Evolutionary conservation across 1,139 yeast species (phyloP), one percentile per base, ranked within the genome.

Genomic region (Ashbya aceris): DNA sequence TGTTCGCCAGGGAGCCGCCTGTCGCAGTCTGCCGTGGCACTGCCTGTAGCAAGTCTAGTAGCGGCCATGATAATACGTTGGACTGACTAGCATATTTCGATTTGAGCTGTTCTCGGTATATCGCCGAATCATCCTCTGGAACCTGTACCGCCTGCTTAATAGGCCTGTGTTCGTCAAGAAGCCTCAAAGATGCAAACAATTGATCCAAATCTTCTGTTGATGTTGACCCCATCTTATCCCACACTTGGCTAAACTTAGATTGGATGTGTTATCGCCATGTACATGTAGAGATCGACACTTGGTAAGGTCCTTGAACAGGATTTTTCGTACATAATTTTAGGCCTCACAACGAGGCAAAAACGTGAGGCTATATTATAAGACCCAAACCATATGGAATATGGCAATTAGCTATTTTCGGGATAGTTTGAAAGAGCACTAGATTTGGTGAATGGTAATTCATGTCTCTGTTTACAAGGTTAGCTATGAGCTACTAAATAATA

Each of bases 31-130:
- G 39, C 30, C 48, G 43, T 3, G 64, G 63, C 1, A 54, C 49
- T 10, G 41, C 41, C 43, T 60, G 67, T 11, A 62, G 53, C 4
- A 52, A 31, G 39, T 61, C 65, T 23, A 64, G 48, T 14, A 64
- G 43, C 8, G 46, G 46, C 63, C 64, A 57, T 1, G 59, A 48
- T 30, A 58, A 40, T 9, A 49, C 43, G 44, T 56, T 51, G 1
- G 60, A 48, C 2, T 60, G 60, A 30, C 44, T 49, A 20, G 58
- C 44, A 34, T 54, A 60, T 33, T 48, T 49, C 8, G 49, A 42
- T 17, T 39, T 44, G 20, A 57, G 43, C 7, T 40, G 41, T 14
- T 51, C 43, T 12, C 43, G 42, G 8, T 35, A 37, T 8, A 33
- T 27, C 7, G 37, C 42, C 11, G 27, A 11, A 11, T 13, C 12